Evolutionary conservation across 441 rosid genomes (phyloP), one percentile per base, ranked within the genome.

Genomic region (Adansonia rubrostipa): DNA sequence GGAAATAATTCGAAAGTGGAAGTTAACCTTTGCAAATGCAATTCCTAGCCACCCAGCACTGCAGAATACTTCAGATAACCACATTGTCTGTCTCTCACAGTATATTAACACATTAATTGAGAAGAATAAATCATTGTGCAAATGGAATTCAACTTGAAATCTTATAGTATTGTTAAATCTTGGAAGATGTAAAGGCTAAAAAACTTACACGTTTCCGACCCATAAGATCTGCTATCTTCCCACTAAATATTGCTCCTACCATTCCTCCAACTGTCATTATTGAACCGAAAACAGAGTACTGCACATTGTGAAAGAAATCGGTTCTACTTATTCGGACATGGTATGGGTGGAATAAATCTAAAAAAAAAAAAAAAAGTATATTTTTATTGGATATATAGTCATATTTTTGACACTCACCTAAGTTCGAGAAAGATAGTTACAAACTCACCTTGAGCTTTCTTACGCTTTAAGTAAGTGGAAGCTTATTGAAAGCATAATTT

Each of bases 271-370:
- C 51, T 1, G 95, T 91, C 84, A 92, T 24, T 14, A 87, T 71
- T 40, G 98, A 93, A 1, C 98, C 97, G 71, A 95, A 95, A 74
- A 90, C 65, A 2, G 99, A 92, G 76, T 87, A 95, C 99, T 95
- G 88, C 79, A 78, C 17, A 42, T 73, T 8, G 40, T 11, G 40
- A 62, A 13, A 13, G 8, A 10, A 24, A 62, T 36, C 44, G 33
- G 44, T 62, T 40, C 44, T 40, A 40, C 44, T 40, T 40, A 40
- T 28, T 28, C 36, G 36, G 36, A 28, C 36, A 17, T 58, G 53
- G 13, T 53, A 57, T 58, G 19, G 42, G 42, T 45, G 1, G 42
- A 42, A 13, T 62, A 28, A 62, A 62, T 42, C 28, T 62, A 20
- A 44, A 53, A 53, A 2, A 15, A 1, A 54, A 54, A 28, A 28